Conservation (phyloP, 352 stramenopile genomes). For the Phytophthora boehmeriae region DNA sequence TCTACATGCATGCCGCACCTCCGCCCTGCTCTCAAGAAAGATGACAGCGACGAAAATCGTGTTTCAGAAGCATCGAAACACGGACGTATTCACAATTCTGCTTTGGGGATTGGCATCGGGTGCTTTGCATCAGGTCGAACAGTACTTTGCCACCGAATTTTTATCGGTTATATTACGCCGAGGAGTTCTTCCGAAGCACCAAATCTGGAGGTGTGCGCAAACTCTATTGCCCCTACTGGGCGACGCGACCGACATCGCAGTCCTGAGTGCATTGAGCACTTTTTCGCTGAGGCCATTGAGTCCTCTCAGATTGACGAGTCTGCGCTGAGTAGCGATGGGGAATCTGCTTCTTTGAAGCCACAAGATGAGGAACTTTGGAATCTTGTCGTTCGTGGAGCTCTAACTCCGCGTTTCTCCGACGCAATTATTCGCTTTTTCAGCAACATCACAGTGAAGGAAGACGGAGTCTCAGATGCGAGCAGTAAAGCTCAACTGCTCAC, state of each 20-base stretch:
- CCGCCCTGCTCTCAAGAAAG: conserved; percentile 67
- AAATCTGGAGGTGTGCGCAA: conserved; percentile 61
- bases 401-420: conserved; percentile 37
- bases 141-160: conserved; percentile 72
- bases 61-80: conserved; percentile 28
- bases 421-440: conserved; percentile 59
- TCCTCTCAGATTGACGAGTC: conserved; percentile 47
- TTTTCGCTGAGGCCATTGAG: conserved; percentile 72
- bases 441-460: conserved; percentile 26
- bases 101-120: conserved; percentile 31
- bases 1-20: conserved; percentile 65
- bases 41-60: conserved; percentile 36
- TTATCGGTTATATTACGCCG: conserved; percentile 66
- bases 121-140: conserved; percentile 49
- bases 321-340: conserved; percentile 24
- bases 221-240: conserved; percentile 53
- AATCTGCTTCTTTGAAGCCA: conserved; percentile 12
- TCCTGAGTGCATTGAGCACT: conserved; percentile 67
- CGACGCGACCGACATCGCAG: conserved; percentile 33
- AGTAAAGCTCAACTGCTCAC: conserved; percentile 59
- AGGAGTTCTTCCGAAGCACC: conserved; percentile 47
- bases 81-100: conserved; percentile 57
- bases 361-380: conserved; percentile 52
- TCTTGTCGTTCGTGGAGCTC: conserved; percentile 48
- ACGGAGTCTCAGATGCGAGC: conserved; percentile 1